Evolutionary conservation across 2,329 filamentous ascomycete genomes (phyloP).

Genomic region (Monilinia fructigena): DNA sequence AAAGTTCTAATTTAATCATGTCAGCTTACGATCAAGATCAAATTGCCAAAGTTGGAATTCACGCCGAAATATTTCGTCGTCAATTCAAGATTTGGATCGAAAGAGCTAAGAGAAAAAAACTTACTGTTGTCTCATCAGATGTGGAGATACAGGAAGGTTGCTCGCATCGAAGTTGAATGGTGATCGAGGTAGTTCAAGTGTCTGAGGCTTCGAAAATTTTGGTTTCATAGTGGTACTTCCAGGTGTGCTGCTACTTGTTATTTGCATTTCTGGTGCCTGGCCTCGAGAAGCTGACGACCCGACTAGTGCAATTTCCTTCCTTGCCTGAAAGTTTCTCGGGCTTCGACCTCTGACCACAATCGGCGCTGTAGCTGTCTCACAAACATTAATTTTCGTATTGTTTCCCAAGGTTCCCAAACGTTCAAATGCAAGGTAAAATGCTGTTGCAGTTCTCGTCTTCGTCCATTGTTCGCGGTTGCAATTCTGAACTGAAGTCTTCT

Average conservation of each 20-base stretch:
- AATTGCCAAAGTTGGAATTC: neutral
- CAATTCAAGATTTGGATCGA: neutral
- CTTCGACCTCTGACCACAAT: slow-evolving; percentile 93
- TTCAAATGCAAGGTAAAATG: slow-evolving; percentile 91
- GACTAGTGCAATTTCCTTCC: slow-evolving; percentile 82
- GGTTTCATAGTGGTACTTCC: slow-evolving; percentile 29
- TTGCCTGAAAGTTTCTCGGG: slow-evolving; percentile 89
- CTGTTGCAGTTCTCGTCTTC: slow-evolving; percentile 91
- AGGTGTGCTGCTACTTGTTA: slow-evolving; percentile 33
- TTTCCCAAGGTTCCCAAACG: slow-evolving; percentile 80
- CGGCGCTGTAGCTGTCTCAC: slow-evolving; percentile 81
- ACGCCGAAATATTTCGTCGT: slow-evolving; percentile 1
- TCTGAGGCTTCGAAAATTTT: slow-evolving; percentile 32
- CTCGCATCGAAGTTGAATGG: slow-evolving; percentile 39
- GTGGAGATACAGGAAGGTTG: slow-evolving; percentile 36
- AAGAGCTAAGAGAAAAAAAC: slow-evolving; percentile 24
- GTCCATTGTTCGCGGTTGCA: slow-evolving; percentile 93
- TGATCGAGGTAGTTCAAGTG: slow-evolving; percentile 37
- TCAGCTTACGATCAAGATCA: slow-evolving; percentile 15
- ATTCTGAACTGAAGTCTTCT: slow-evolving; percentile 89
- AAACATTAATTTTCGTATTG: slow-evolving; percentile 76
- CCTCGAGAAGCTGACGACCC: slow-evolving; percentile 40
- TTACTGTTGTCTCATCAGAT: slow-evolving; percentile 38
- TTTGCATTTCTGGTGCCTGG: slow-evolving; percentile 38
- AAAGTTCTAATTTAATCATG: slow-evolving; percentile 23